phyloP scores from a whole-genome alignment of 2,329 filamentous ascomycete genomes.

The Emydomyces testavorans region DNA sequence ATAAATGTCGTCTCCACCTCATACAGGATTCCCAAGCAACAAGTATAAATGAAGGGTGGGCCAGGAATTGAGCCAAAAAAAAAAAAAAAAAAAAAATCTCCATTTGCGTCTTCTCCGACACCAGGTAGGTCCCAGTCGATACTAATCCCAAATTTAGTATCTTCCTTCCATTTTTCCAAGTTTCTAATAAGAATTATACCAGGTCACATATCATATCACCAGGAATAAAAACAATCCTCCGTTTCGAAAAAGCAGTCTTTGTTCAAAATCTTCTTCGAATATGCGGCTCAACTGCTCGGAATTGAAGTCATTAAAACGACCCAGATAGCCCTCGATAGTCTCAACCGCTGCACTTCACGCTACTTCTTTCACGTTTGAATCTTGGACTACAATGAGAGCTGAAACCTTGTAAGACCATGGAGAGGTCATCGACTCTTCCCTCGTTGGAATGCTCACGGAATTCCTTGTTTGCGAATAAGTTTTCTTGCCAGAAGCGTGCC shows the following conservation, averaged over 20 bases:
- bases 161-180: neutral
- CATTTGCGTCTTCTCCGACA: constrained; percentile 9
- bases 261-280: constrained; percentile 12
- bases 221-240: constrained; percentile 7
- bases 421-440: neutral
- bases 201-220: constrained; percentile 12
- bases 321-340: constrained; percentile 6
- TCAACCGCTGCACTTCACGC: constrained; percentile 8
- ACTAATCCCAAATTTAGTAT: constrained; percentile 10
- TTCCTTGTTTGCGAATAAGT: neutral
- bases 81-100: too few relatives aligned
- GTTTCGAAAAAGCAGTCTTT: constrained; percentile 5
- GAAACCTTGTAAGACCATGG: too few relatives aligned
- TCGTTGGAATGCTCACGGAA: neutral
- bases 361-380: constrained; percentile 9
- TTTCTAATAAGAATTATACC: constrained; percentile 8
- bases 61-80: constrained; percentile 13
- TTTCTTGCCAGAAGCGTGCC: constrained; percentile 3
- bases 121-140: constrained; percentile 15
- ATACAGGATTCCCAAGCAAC: constrained; percentile 5
- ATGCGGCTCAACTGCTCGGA: neutral
- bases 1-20: too few relatives aligned
- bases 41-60: constrained; percentile 14
- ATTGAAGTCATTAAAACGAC: constrained; percentile 3
- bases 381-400: constrained; percentile 1